These are phyloP conservation scores for Bryoerythrophyllum caledonicum DNA, from an alignment of 225 moss, liverwort and hornwort genomes.

Conservation along the genomic window DNA sequence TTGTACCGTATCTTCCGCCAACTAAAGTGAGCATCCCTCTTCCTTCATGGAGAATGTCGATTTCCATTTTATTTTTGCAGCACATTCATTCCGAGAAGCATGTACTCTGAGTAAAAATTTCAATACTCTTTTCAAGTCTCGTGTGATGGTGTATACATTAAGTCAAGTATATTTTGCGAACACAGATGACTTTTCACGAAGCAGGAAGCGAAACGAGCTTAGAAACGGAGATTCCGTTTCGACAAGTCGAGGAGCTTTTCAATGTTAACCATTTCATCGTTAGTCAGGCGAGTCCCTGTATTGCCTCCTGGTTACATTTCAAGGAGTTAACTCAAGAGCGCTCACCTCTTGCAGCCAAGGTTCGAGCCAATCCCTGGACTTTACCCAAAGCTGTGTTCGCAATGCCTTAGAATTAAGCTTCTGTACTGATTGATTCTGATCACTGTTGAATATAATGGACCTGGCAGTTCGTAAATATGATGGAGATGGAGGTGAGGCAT, in stretches of 20 bases:
- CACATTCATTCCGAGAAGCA: neutral
- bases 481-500: slow-evolving; percentile 60
- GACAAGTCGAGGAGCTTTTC: slow-evolving; percentile 80
- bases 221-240: slow-evolving; percentile 84
- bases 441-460: neutral
- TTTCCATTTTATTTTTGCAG: neutral
- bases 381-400: neutral
- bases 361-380: slow-evolving; percentile 10
- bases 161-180: slow-evolving; percentile 2
- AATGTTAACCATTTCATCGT: slow-evolving; percentile 96
- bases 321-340: slow-evolving; percentile 53
- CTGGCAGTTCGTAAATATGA: slow-evolving; percentile 45
- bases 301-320: slow-evolving; percentile 72
- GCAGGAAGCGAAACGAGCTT: slow-evolving; percentile 51
- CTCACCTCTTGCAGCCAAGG: slow-evolving; percentile 29
- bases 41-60: neutral
- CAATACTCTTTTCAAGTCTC: neutral
- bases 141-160: neutral
- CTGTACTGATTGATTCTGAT: neutral
- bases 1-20: slow-evolving; percentile 46
- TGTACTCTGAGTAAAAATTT: neutral
- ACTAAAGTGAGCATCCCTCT: slow-evolving; percentile 33
- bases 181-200: slow-evolving; percentile 36
- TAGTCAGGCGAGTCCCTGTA: slow-evolving; percentile 89
- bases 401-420: neutral